Percentiles rank a stretch among this genome's conserved stretches.
Conservation (phyloP, 805 yeast species). For the Schwanniomyces pseudopolymorphus region DNA sequence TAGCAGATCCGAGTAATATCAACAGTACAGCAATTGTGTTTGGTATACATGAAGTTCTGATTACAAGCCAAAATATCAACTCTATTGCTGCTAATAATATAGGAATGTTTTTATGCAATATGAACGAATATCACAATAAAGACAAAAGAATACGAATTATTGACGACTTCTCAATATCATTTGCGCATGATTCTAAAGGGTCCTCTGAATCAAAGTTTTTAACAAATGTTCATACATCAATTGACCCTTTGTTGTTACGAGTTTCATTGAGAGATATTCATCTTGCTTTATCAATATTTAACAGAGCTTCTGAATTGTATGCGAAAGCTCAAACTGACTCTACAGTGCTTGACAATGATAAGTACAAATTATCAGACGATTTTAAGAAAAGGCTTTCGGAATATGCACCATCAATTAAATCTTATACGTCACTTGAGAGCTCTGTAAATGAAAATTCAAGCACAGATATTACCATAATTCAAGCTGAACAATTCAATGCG, state of each 20-base stretch:
- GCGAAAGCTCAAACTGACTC: conserved; percentile 18
- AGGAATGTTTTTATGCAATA: conserved; percentile 81
- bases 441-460: conserved; percentile 7
- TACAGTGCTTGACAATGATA: conserved; percentile 15
- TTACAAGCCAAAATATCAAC: conserved; percentile 65
- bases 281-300: conserved; percentile 71
- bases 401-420: conserved; percentile 67
- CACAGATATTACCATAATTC: conserved; percentile 45
- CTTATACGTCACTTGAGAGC: conserved; percentile 32
- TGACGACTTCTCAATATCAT: conserved; percentile 84
- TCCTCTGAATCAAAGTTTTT: conserved; percentile 57
- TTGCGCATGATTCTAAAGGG: conserved; percentile 69
- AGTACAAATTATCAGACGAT: conserved; percentile 56
- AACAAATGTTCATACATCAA: conserved; percentile 63
- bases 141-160: conserved; percentile 73
- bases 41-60: conserved; percentile 73
- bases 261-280: conserved; percentile 85
- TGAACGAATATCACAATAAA: conserved; percentile 64
- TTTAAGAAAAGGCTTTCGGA: conserved; percentile 58
- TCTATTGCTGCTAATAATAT: conserved; percentile 72
- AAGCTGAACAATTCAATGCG: conserved; percentile 67
- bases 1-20: conserved; percentile 72
- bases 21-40: conserved; percentile 88
- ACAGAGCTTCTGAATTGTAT: conserved; percentile 64
- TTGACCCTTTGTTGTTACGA: conserved; percentile 80